Evolutionary conservation across 2,329 filamentous ascomycete genomes (phyloP), one percentile per base, ranked within the genome.

Genomic region (Leptoxyphium fumago): DNA sequence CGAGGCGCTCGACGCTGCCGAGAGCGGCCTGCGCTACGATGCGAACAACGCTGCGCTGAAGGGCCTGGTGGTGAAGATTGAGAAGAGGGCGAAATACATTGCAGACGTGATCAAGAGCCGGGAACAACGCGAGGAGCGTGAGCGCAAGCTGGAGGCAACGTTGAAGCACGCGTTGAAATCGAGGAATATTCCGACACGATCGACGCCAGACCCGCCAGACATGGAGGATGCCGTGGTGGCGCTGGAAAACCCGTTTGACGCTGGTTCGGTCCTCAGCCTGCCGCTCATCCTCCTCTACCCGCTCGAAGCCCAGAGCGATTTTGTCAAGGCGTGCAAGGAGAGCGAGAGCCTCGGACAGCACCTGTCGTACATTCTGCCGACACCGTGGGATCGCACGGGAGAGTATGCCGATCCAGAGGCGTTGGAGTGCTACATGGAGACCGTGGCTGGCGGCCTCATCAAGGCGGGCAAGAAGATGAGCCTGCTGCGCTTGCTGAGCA

Each of bases 361-460:
- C 62, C 69, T 98, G 41, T 70, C 72, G 2, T 94, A 95, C 56
- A 80, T 96, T 9, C 76, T 98, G 46, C 89, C 88, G 2, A 64
- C 87, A 55, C 86, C 87, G 10, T 98, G 91, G 91, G 91, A 96
- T 55, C 57, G 62, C 13, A 67, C 72, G 47, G 64, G 72, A 1
- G 78, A 78, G 55, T 95, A 94, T 62, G 74, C 67, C 1, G 30
- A 28, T 5, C 53, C 71, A 1, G 69, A 70, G 0, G 69, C 64
- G 1, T 84, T 94, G 4, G 87, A 94, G 53, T 91, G 85, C 56
- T 96, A 85, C 62, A 82, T 94, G 70, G 87, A 95, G 68, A 96
- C 87, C 0, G 65, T 66, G 3, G 68, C 71, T 0, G 87, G 87
- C 0, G 87, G 88, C 0, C 62, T 98, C 55, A 77, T 94, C 55